phyloP scores from a whole-genome alignment of 805 yeast species.

The Metschnikowia peoriensis region DNA sequence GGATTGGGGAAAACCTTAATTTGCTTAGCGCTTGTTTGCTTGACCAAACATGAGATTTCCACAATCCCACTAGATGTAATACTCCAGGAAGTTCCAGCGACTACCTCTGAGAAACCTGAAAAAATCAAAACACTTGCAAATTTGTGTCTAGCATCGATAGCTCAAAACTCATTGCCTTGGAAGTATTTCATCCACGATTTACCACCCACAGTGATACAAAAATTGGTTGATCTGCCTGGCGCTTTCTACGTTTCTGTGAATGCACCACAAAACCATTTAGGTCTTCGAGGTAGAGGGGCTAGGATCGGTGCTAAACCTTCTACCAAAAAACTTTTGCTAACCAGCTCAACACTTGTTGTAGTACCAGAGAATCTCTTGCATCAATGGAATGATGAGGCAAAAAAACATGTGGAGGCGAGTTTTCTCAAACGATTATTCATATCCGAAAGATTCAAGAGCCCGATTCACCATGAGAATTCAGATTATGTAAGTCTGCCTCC shows the following conservation, averaged over 20 bases:
- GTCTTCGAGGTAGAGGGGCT: constrained; percentile 16
- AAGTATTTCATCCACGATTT: constrained; percentile 42
- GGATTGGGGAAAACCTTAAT: constrained; percentile 66
- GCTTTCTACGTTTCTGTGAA: constrained; percentile 36
- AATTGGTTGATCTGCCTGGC: constrained; percentile 42
- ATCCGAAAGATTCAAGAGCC: constrained; percentile 30
- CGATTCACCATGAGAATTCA: constrained; percentile 13
- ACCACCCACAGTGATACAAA: constrained; percentile 41
- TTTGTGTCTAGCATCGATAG: constrained; percentile 43
- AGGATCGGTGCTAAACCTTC: neutral
- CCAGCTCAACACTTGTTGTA: constrained; percentile 56
- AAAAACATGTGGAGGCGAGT: constrained; percentile 48
- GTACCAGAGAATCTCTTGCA: constrained; percentile 65
- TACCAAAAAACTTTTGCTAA: constrained; percentile 36
- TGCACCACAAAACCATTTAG: constrained; percentile 13
- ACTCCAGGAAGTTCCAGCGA: constrained; percentile 13
- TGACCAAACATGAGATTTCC: constrained; percentile 53
- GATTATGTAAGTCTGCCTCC: constrained; percentile 23
- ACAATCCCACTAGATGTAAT: constrained; percentile 37
- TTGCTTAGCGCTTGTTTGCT: constrained; percentile 54
- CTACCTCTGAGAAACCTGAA: neutral
- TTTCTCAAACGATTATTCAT: constrained; percentile 35
- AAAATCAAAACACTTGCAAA: constrained; percentile 25
- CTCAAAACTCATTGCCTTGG: constrained; percentile 58
- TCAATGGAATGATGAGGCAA: constrained; percentile 62